A percentile compares a stretch with the other conserved stretches of the same genome.
These are phyloP conservation scores for Trichoderma reesei DNA, from an alignment of 495 filamentous ascomycete species.

Conservation along the genomic window DNA sequence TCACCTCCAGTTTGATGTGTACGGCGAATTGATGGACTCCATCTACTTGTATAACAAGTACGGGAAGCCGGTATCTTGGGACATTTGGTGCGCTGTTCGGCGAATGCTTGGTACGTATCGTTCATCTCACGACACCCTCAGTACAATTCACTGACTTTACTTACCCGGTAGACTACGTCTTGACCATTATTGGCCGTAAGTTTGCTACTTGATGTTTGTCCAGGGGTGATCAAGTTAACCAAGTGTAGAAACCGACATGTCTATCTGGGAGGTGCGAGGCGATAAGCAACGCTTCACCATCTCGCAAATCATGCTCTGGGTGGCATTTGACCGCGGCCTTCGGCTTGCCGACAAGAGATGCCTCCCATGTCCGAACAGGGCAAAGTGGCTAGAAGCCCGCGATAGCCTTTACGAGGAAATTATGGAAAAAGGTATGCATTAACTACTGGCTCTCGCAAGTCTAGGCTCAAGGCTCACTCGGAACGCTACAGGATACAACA, in stretches of 20 bases:
- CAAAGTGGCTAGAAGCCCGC: slow-evolving; percentile 48
- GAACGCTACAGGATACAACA: slow-evolving; percentile 42
- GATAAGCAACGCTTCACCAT: slow-evolving; percentile 64
- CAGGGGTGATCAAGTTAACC: neutral
- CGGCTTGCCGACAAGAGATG: slow-evolving; percentile 60
- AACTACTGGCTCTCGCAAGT: neutral
- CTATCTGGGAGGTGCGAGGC: slow-evolving; percentile 68
- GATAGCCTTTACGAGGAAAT: slow-evolving; percentile 63
- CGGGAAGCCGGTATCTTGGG: slow-evolving; percentile 63
- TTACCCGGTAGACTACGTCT: slow-evolving; percentile 34
- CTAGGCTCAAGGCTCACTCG: neutral
- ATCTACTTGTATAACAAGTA: slow-evolving; percentile 73
- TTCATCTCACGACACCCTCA: slow-evolving; percentile 3
- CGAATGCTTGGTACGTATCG: slow-evolving; percentile 40
- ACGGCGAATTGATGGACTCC: slow-evolving; percentile 64
- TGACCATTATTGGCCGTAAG: slow-evolving; percentile 40
- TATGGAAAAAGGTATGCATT: slow-evolving; percentile 47
- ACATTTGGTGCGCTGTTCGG: slow-evolving; percentile 54
- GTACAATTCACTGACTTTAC: neutral
- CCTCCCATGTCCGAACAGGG: slow-evolving; percentile 57
- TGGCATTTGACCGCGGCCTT: slow-evolving; percentile 61
- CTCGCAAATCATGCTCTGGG: slow-evolving; percentile 69
- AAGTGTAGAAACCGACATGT: slow-evolving; percentile 53
- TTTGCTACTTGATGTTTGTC: neutral
- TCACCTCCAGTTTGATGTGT: slow-evolving; percentile 67